These are phyloP conservation scores for Saprolegnia diclina DNA, from an alignment of 352 stramenopile genomes.

Conservation along the genomic window DNA sequence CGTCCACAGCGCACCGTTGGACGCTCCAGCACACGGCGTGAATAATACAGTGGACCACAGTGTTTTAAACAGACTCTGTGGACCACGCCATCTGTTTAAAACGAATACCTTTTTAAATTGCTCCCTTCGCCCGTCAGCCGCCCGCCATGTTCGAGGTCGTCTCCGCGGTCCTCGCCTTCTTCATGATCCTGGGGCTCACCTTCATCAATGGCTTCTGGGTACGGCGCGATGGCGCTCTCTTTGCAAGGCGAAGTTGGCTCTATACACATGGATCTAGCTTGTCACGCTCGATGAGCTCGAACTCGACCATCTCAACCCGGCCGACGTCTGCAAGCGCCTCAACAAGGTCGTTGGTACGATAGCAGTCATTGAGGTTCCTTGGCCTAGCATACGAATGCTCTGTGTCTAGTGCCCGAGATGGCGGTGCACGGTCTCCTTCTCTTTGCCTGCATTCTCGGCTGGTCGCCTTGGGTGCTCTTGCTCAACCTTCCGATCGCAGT, in stretches of 20 bases:
- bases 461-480: slow-evolving; percentile 69
- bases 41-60: too few species aligned
- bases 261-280: slow-evolving; percentile 33
- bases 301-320: slow-evolving; percentile 81
- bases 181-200: slow-evolving; percentile 78
- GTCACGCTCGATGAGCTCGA: slow-evolving; percentile 83
- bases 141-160: slow-evolving; percentile 51
- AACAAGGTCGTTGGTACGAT: slow-evolving; percentile 79
- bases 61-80: too few species aligned
- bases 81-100: not conserved
- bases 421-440: slow-evolving; percentile 67
- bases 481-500: slow-evolving; percentile 73
- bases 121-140: not conserved
- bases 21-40: too few species aligned
- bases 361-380: not conserved
- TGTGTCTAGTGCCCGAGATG: slow-evolving; percentile 67
- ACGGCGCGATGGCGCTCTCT: slow-evolving; percentile 18
- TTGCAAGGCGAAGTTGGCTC: not conserved
- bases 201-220: slow-evolving; percentile 87
- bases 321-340: slow-evolving; percentile 73
- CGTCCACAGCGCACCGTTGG: too few species aligned
- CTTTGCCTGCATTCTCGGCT: slow-evolving; percentile 63
- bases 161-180: slow-evolving; percentile 71
- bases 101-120: not conserved
- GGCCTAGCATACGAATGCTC: not conserved